Base-by-base conservation (phyloP, 805 yeast species). In the Priceomyces medius region DNA sequence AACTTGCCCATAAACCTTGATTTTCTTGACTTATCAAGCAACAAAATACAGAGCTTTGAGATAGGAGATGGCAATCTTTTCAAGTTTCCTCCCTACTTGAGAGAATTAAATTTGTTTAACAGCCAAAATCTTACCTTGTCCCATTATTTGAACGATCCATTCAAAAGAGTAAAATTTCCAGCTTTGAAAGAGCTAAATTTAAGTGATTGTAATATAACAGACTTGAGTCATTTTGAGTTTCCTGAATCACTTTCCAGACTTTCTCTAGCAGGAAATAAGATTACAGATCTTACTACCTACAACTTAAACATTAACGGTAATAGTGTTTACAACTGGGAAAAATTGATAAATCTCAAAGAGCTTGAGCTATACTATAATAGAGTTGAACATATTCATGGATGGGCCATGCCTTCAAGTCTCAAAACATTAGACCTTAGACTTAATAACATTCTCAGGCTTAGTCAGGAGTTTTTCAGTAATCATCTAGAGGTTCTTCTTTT, bases 31-130 rank as follows among this genome's bases (percentile, higher is more conserved):
- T 45, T 65, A 3, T 54, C 64, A 6, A 47, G 47, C 3, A 61
- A 61, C 14, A 38, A 38, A n/a, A 39, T 66, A 2, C 33, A 34
- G 3, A 40, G 41, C 7, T 23, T 42, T 47, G 24, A 51, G 43
- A 19, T 36, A 17, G 42, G 40, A 12, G 47, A 48, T 5, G 46
- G 51, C 19, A 49, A 52, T 3, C 51, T 36, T 32, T 57, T 63
- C 40, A 39, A 47, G 24, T 66, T 68, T 35, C 71, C 73, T 3
- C 40, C 43, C n/a, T 44, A 43, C 19, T 47, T 67, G 35, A 48
- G 45, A 12, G 39, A 46, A 12, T 43, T 61, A 20, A 49, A 58
- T 20, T 33, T 61, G n/a, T 46, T 51, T 18, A 49, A 54, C 18
- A 55, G 59, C 35, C 24, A 33, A n/a, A 28, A 28, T 9, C 35